These are phyloP conservation scores for Clavispora asparagi DNA, from an alignment of 805 yeast species.

Conservation along the genomic window DNA sequence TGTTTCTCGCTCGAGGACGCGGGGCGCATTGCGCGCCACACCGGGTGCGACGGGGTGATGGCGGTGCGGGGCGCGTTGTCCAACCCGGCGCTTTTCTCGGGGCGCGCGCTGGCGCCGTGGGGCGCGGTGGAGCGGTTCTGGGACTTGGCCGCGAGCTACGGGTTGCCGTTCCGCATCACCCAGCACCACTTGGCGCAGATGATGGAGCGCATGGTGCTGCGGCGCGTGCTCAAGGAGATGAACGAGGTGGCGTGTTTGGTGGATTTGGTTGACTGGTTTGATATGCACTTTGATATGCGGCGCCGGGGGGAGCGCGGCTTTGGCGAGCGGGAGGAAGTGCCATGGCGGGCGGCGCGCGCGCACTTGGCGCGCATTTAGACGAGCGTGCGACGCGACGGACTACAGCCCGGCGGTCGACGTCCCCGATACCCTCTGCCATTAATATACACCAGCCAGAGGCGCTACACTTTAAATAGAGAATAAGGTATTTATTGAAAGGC, in stretches of 20 bases:
- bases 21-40: slow-evolving; percentile 50
- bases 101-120: slow-evolving; percentile 78
- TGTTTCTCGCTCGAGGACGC: slow-evolving; percentile 69
- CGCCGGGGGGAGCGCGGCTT: slow-evolving; percentile 68
- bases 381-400: too few species aligned
- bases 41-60: slow-evolving; percentile 92
- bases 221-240: slow-evolving; percentile 42
- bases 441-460: too few species aligned
- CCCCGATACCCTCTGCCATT: too few species aligned
- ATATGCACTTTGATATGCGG: slow-evolving; percentile 56
- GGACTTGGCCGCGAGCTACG: slow-evolving; percentile 73
- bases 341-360: slow-evolving; percentile 11
- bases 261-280: slow-evolving; percentile 81
- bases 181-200: slow-evolving; percentile 89
- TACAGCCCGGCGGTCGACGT: too few species aligned
- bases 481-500: too few species aligned
- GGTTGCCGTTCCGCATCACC: slow-evolving; percentile 75
- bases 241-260: slow-evolving; percentile 55
- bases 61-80: slow-evolving; percentile 82
- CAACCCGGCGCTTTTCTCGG: slow-evolving; percentile 87
- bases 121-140: slow-evolving; percentile 79
- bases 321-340: slow-evolving; percentile 46
- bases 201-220: slow-evolving; percentile 52
- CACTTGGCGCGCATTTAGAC: slow-evolving; percentile 11
- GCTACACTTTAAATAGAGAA: too few species aligned